A percentile compares a stretch with the other conserved stretches of the same genome.
Evolutionary conservation across 2,329 filamentous ascomycete species (phyloP).

Genomic region (Ophiocordyceps robertsii): DNA sequence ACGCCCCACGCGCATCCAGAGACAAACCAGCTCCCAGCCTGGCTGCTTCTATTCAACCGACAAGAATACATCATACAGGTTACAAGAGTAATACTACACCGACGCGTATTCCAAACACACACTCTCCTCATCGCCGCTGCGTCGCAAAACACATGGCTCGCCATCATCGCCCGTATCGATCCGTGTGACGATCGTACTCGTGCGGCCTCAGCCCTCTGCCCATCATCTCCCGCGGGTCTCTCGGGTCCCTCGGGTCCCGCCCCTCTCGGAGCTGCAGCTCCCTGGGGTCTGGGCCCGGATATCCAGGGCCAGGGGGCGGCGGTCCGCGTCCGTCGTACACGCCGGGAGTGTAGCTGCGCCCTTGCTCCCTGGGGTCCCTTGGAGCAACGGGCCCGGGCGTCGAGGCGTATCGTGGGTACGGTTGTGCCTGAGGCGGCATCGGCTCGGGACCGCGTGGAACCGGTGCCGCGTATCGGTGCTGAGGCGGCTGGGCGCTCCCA

Average conservation of each 20-base stretch:
- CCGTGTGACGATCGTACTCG: constrained; percentile 30
- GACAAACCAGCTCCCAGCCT: no score
- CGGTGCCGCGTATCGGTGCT: constrained; percentile 25
- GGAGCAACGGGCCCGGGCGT: constrained; percentile 27
- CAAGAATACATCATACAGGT: no score
- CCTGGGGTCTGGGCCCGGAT: constrained; percentile 18
- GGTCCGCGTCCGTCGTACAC: constrained; percentile 27
- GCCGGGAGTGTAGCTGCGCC: constrained; percentile 32
- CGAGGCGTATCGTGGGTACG: constrained; percentile 29
- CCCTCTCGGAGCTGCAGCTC: constrained; percentile 16
- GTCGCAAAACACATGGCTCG: no score
- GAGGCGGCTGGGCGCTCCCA: constrained; percentile 14
- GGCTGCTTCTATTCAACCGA: no score
- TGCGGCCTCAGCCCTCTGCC: constrained; percentile 29
- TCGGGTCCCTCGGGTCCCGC: constrained; percentile 19
- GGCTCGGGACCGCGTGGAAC: constrained; percentile 27
- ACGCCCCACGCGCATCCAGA: no score
- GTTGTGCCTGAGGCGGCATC: constrained; percentile 22
- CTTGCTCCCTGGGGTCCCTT: constrained; percentile 27
- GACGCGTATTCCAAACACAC: no score
- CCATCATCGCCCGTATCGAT: constrained; percentile 28
- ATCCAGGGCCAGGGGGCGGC: constrained; percentile 22
- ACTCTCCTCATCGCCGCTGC: no score
- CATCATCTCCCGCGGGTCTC: constrained; percentile 27
- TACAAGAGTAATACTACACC: no score